These are phyloP conservation scores for Cytauxzoon felis DNA, from an alignment of 169 alveolate genomes.

Conservation along the genomic window DNA sequence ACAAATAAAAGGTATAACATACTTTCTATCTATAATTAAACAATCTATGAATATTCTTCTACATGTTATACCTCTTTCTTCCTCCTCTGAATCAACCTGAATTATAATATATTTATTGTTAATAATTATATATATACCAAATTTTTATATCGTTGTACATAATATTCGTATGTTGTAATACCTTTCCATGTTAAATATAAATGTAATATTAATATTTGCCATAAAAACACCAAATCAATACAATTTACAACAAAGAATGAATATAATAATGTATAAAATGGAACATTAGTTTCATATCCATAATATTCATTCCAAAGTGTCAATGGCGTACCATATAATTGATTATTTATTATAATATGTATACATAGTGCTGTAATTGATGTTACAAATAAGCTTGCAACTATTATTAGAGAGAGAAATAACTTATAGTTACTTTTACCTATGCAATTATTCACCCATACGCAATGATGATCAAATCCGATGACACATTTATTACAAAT, in stretches of 20 bases:
- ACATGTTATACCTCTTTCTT: slow-evolving; percentile 14
- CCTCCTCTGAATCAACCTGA: no score
- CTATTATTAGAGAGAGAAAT: slow-evolving; percentile 21
- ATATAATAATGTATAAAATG: slow-evolving; percentile 33
- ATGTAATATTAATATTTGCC: slow-evolving; percentile 66
- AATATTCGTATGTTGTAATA: slow-evolving; percentile 69
- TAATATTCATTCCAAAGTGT: slow-evolving; percentile 35
- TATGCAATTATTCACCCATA: slow-evolving; percentile 87
- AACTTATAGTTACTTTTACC: slow-evolving; percentile 76
- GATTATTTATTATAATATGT: background rate
- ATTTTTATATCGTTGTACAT: slow-evolving; percentile 48
- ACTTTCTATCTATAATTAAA: background rate
- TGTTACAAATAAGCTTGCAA: slow-evolving; percentile 10
- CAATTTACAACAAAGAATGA: slow-evolving; percentile 28
- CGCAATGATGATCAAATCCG: slow-evolving; percentile 87
- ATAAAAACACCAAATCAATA: slow-evolving; percentile 28
- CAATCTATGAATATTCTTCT: slow-evolving; percentile 1
- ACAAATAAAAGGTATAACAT: no score
- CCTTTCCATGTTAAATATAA: slow-evolving; percentile 55
- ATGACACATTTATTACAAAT: slow-evolving; percentile 85
- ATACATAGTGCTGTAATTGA: background rate
- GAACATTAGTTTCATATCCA: slow-evolving; percentile 31
- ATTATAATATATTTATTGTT: no score
- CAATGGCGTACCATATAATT: background rate
- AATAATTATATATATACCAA: no score